Evolutionary conservation across 495 filamentous ascomycete genomes (phyloP).

Genomic region (Pyrenopolyporus hunteri): DNA sequence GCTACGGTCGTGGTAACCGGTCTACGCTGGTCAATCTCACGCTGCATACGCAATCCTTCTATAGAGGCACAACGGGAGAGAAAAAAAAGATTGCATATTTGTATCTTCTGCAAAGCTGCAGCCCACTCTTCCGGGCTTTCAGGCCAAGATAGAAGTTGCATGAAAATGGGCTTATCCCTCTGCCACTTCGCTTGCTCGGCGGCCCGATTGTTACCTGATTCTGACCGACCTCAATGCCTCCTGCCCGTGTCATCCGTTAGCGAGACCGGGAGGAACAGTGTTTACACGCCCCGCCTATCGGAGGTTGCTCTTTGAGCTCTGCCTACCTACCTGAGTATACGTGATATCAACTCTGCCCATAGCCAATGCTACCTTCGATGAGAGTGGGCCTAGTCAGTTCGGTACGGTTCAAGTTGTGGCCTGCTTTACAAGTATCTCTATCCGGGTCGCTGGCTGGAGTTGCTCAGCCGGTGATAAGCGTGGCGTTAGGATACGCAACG

Average conservation of each 20-base stretch:
- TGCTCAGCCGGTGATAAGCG: slow-evolving; percentile 31
- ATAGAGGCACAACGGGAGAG: neutral
- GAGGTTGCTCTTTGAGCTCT: slow-evolving; percentile 9
- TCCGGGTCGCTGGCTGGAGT: neutral
- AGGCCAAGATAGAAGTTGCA: slow-evolving; percentile 12
- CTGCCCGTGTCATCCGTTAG: slow-evolving; percentile 14
- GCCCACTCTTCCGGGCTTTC: neutral
- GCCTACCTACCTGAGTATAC: too few relatives aligned
- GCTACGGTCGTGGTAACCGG: slow-evolving; percentile 20
- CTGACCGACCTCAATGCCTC: slow-evolving; percentile 17
- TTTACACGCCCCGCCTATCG: slow-evolving; percentile 7
- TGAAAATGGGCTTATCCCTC: slow-evolving; percentile 9
- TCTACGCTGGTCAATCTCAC: slow-evolving; percentile 13
- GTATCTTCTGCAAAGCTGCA: slow-evolving; percentile 8
- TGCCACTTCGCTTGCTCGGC: slow-evolving; percentile 22
- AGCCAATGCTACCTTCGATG: neutral
- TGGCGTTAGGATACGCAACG: slow-evolving; percentile 5
- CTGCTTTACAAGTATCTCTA: slow-evolving; percentile 11
- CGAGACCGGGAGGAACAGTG: slow-evolving; percentile 8
- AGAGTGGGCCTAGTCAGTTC: slow-evolving; percentile 11
- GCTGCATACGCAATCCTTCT: slow-evolving; percentile 20
- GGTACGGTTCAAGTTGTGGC: neutral
- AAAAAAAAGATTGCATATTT: neutral
- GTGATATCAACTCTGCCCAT: slow-evolving; percentile 20
- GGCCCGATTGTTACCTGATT: slow-evolving; percentile 35